Conservation (phyloP, 306 rosid species). For the Glycine soja region DNA sequence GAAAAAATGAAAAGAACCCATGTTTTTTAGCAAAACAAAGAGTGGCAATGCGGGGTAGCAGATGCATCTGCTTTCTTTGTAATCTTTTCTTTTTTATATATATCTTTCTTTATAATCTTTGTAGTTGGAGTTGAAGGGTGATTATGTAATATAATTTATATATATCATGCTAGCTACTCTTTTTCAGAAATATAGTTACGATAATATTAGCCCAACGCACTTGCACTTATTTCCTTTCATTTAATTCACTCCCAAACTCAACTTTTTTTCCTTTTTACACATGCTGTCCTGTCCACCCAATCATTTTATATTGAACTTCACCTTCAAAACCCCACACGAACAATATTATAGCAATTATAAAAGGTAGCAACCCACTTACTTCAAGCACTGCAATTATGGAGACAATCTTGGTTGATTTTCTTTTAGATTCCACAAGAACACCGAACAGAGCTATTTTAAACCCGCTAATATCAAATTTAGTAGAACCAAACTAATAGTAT, state of each 20-base stretch:
- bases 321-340: not conserved
- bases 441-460: not conserved
- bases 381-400: not conserved
- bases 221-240: too few relatives aligned
- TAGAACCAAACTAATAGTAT: too few relatives aligned
- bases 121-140: not conserved
- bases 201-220: conserved; percentile 5
- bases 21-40: not conserved
- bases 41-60: not conserved
- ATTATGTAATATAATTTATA: too few relatives aligned
- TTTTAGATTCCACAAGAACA: not conserved
- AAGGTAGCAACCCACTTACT: not conserved
- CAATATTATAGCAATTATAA: not conserved
- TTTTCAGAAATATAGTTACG: too few relatives aligned
- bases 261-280: not conserved
- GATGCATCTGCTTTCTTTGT: conserved; percentile 12
- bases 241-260: not conserved
- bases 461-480: too few relatives aligned
- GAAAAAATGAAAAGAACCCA: conserved; percentile 44
- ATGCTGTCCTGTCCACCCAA: not conserved
- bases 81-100: not conserved
- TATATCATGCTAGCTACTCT: not conserved
- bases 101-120: too few relatives aligned
- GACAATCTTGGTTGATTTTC: not conserved
- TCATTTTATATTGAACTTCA: conserved; percentile 32